Evolutionary conservation across 140 eudicot species (phyloP).

Genomic region (Anethum foeniculum): DNA sequence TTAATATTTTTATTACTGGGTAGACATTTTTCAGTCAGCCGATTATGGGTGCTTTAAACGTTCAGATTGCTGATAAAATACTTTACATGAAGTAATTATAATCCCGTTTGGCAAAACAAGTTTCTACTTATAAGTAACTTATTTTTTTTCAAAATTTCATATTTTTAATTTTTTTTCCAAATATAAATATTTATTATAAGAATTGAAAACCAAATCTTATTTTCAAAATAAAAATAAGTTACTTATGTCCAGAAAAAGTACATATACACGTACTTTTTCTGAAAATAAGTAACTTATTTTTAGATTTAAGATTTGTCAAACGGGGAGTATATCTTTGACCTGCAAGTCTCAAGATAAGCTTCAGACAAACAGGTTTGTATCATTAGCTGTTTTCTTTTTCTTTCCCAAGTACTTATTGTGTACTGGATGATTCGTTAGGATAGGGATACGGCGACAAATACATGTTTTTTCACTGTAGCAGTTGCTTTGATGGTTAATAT

Average conservation of each 20-base stretch:
- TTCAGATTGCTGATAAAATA: neutral
- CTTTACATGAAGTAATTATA: neutral
- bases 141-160: too few relatives aligned
- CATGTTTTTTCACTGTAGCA: neutral
- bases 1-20: neutral
- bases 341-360: neutral
- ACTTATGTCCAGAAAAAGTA: too few relatives aligned
- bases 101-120: too few relatives aligned
- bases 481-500: neutral
- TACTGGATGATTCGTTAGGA: neutral
- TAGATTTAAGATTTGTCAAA: too few relatives aligned
- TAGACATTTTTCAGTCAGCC: neutral
- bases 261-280: too few relatives aligned
- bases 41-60: neutral
- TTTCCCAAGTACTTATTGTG: neutral
- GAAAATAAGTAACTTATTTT: too few relatives aligned
- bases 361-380: neutral
- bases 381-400: neutral
- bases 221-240: too few relatives aligned
- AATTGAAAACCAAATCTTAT: too few relatives aligned
- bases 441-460: neutral
- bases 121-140: too few relatives aligned
- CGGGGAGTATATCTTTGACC: too few relatives aligned
- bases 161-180: too few relatives aligned
- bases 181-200: too few relatives aligned